Evolutionary conservation across 2,329 filamentous ascomycete species (phyloP).

Genomic region (Paramyrothecium sp.): DNA sequence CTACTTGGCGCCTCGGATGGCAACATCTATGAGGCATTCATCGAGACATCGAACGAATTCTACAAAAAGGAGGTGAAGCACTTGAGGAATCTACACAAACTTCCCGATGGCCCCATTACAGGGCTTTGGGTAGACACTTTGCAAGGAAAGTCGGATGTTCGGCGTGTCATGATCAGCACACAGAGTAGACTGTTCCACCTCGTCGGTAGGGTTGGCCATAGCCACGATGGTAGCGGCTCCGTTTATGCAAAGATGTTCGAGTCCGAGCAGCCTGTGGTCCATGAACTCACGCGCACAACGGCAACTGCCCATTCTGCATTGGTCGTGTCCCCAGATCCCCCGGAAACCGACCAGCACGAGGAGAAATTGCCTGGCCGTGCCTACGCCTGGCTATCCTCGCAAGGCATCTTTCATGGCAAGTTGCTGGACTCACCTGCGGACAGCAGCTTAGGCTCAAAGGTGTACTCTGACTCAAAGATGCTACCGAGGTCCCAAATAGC

Average conservation of each 20-base stretch:
- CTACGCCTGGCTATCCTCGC: conserved; percentile 87
- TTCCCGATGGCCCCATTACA: conserved; percentile 78
- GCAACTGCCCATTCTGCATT: conserved; percentile 62
- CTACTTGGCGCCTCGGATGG: conserved; percentile 89
- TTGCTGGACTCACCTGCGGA: conserved; percentile 62
- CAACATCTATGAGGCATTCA: conserved; percentile 90
- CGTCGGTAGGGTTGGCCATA: conserved; percentile 71
- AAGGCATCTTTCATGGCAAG: conserved; percentile 86
- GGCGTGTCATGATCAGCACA: conserved; percentile 79
- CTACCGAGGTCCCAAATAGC: conserved; percentile 73
- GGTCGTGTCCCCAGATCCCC: conserved; percentile 72
- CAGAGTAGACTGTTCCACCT: conserved; percentile 78
- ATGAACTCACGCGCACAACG: conserved; percentile 64
- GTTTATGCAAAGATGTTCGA: conserved; percentile 90
- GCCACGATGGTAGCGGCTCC: conserved; percentile 77
- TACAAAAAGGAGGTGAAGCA: conserved; percentile 95
- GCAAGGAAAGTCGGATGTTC: conserved; percentile 64
- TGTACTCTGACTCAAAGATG: conserved; percentile 79
- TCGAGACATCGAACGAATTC: conserved; percentile 92
- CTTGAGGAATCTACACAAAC: conserved; percentile 77
- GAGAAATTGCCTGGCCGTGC: conserved; percentile 66
- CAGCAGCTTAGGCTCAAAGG: conserved; percentile 64
- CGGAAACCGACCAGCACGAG: conserved; percentile 54
- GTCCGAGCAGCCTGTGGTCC: conserved; percentile 72
- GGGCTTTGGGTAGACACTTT: conserved; percentile 83